Percentiles rank a stretch among this genome's conserved stretches.
These are phyloP conservation scores for Blastocrithidia nonstop DNA, from an alignment of 208 protist genomes.

Conservation along the genomic window DNA sequence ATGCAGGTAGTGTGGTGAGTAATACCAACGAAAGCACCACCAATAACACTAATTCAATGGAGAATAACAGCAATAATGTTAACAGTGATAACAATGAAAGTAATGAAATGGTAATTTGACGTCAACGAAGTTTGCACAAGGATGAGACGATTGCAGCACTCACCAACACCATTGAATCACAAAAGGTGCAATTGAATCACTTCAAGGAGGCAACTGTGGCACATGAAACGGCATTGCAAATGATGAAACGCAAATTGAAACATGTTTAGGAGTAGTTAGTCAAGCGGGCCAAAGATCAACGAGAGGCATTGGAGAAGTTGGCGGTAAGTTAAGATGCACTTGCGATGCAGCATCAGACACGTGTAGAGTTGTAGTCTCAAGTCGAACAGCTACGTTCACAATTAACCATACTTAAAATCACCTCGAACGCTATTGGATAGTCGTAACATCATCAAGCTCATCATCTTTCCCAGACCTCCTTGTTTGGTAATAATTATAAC, in stretches of 20 bases:
- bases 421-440: too few relatives aligned
- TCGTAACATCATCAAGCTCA: conserved; percentile 11
- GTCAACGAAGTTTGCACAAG: too few relatives aligned
- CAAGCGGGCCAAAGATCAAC: conserved; percentile 23
- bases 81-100: too few relatives aligned
- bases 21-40: not conserved
- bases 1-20: not conserved
- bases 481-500: too few relatives aligned
- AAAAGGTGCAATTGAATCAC: conserved; percentile 17
- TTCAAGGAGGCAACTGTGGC: conserved; percentile 31
- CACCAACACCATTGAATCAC: conserved; percentile 24
- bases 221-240: conserved; percentile 31
- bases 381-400: conserved; percentile 36
- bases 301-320: conserved; percentile 30
- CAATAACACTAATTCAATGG: conserved; percentile 13
- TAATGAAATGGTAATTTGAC: too few relatives aligned
- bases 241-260: conserved; percentile 30
- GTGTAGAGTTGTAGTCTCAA: conserved; percentile 28
- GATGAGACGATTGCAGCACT: conserved; percentile 35
- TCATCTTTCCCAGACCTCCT: conserved; percentile 1
- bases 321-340: conserved; percentile 39
- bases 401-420: conserved; percentile 13
- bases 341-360: conserved; percentile 16
- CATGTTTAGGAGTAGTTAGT: conserved; percentile 31
- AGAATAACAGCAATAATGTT: too few relatives aligned